Evolutionary conservation across 805 yeast species (phyloP).

Genomic region (Tanozyma kutaoensis): DNA sequence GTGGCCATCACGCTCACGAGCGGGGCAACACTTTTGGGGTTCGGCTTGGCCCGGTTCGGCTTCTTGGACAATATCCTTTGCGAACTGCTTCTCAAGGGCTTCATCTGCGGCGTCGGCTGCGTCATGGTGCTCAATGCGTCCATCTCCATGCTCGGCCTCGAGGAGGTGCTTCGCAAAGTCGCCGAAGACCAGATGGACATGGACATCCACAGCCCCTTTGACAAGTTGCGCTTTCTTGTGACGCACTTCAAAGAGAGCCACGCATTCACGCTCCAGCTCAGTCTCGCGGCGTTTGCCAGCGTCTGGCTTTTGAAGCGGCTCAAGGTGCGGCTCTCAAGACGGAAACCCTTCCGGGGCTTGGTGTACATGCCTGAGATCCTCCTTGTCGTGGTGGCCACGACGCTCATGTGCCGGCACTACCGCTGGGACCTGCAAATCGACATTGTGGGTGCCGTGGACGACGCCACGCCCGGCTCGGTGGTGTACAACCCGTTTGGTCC

Average conservation of each 20-base stretch:
- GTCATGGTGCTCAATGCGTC: slow-evolving; percentile 47
- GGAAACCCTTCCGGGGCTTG: slow-evolving; percentile 11
- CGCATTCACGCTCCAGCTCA: slow-evolving; percentile 46
- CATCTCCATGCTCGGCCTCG: slow-evolving; percentile 61
- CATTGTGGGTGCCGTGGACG: slow-evolving; percentile 56
- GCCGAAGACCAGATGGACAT: slow-evolving; percentile 15
- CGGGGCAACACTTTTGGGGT: slow-evolving; percentile 3
- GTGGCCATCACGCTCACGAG: slow-evolving; percentile 1
- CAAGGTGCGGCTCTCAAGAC: slow-evolving; percentile 2
- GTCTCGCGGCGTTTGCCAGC: slow-evolving; percentile 40
- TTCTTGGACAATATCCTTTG: slow-evolving; percentile 26
- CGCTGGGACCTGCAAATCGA: slow-evolving; percentile 48
- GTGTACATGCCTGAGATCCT: slow-evolving; percentile 79
- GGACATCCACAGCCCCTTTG: slow-evolving; percentile 48
- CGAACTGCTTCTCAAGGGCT: slow-evolving; percentile 27
- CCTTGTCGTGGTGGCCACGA: slow-evolving; percentile 51
- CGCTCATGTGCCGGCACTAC: slow-evolving; percentile 33
- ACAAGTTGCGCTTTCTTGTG: slow-evolving; percentile 47
- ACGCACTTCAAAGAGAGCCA: slow-evolving; percentile 36
- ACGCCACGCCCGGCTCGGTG: slow-evolving; percentile 28
- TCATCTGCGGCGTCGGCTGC: slow-evolving; percentile 29
- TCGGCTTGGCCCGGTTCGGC: slow-evolving; percentile 14
- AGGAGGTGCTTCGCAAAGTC: slow-evolving; percentile 25
- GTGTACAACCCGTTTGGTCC: slow-evolving; percentile 39
- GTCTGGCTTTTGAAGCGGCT: slow-evolving; percentile 17